A percentile compares a stretch with the other conserved stretches of the same genome.
Evolutionary conservation across 2,329 filamentous ascomycete species (phyloP).

Genomic region (Neofusicoccum kwambonambiense): DNA sequence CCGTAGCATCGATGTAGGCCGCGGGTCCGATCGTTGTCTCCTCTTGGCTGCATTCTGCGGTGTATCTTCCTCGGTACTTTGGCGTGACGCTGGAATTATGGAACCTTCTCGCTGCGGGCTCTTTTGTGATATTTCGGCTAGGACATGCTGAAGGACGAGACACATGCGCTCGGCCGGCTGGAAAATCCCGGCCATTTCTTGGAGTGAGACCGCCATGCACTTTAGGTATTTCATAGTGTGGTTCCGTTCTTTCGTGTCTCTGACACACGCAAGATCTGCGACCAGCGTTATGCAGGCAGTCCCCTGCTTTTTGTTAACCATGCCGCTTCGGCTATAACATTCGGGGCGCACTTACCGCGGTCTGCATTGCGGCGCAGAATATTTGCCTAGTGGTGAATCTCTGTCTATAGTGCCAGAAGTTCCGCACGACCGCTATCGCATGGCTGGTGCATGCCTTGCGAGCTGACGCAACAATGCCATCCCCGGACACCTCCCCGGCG

Average conservation of each 20-base stretch:
- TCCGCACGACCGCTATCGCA: constrained; percentile 52
- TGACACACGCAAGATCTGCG: constrained; percentile 45
- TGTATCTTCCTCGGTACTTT: not conserved
- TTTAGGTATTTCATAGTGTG: constrained; percentile 53
- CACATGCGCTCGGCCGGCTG: constrained; percentile 57
- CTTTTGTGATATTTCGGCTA: constrained; percentile 43
- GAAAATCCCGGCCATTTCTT: constrained; percentile 55
- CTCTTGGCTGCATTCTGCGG: not conserved
- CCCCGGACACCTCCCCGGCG: constrained; percentile 36
- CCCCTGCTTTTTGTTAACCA: constrained; percentile 33
- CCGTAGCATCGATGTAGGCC: not conserved
- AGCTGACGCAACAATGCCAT: constrained; percentile 48
- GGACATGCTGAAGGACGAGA: constrained; percentile 52
- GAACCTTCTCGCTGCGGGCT: constrained; percentile 23
- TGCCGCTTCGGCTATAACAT: not conserved
- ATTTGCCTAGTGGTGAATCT: constrained; percentile 53
- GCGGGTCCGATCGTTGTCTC: constrained; percentile 1
- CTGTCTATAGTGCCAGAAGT: constrained; percentile 57
- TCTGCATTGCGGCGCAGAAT: constrained; percentile 52
- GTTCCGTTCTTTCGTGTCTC: constrained; percentile 38
- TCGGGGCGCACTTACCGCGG: constrained; percentile 38
- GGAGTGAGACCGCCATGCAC: constrained; percentile 51
- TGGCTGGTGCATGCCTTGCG: constrained; percentile 56
- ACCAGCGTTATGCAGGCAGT: constrained; percentile 56
- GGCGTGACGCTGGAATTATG: not conserved